These are phyloP conservation scores for Fusarium pseudonygamai DNA, from an alignment of 2,329 filamentous ascomycete genomes.

Conservation along the genomic window DNA sequence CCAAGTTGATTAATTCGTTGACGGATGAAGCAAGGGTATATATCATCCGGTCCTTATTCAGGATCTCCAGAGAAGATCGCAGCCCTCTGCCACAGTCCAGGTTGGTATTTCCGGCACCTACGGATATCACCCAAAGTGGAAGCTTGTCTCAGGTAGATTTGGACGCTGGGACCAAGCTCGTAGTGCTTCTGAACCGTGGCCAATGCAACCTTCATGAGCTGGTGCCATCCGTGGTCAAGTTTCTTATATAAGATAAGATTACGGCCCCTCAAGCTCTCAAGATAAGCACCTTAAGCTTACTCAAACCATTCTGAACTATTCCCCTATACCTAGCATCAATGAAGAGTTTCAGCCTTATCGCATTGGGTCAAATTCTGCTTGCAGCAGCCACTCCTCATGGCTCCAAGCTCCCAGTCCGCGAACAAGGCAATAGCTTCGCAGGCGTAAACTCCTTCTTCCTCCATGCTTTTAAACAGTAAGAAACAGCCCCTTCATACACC, in stretches of 20 bases:
- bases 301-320: fast-evolving
- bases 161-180: background rate
- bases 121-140: background rate
- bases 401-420: background rate
- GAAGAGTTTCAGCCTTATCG: background rate
- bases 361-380: background rate
- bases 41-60: background rate
- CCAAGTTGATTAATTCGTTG: fast-evolving
- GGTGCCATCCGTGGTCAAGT: fast-evolving
- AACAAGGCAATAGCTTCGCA: background rate
- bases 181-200: fast-evolving
- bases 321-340: background rate
- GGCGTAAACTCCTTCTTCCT: background rate
- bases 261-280: fast-evolving
- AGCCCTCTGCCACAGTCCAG: fast-evolving
- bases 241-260: background rate
- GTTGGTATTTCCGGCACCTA: background rate
- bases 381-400: background rate
- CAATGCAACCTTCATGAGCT: background rate
- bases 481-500: fast-evolving
- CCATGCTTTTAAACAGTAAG: background rate
- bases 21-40: background rate
- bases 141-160: background rate
- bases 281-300: background rate
- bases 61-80: background rate